These are phyloP conservation scores for Oenanthe javanica DNA, from an alignment of 140 eudicot species.

Conservation along the genomic window DNA sequence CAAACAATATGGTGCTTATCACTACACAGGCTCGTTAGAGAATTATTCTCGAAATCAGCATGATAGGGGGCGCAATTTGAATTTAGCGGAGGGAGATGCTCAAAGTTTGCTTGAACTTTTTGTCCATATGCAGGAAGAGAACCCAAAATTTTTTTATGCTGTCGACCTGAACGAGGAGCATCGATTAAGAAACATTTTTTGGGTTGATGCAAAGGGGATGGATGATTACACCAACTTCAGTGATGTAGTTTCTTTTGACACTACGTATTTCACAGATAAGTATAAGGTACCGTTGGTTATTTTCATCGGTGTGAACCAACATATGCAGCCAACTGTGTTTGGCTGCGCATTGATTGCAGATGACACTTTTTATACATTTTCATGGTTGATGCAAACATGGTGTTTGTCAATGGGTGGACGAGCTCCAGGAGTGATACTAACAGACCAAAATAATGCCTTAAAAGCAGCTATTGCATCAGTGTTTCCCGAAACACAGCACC, in stretches of 20 bases:
- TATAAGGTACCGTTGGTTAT: conserved; percentile 64
- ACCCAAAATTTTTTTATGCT: conserved; percentile 62
- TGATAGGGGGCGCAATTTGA: conserved; percentile 67
- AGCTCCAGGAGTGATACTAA: conserved; percentile 58
- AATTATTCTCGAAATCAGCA: conserved; percentile 49
- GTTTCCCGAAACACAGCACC: conserved; percentile 52
- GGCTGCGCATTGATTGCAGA: conserved; percentile 88
- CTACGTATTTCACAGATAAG: conserved; percentile 52
- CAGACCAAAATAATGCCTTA: conserved; percentile 51
- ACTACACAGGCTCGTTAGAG: conserved; percentile 39
- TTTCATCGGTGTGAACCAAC: conserved; percentile 73
- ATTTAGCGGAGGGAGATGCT: conserved; percentile 63
- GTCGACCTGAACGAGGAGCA: conserved; percentile 83
- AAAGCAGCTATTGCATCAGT: conserved; percentile 55
- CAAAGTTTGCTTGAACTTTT: conserved; percentile 57
- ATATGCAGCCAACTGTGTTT: conserved; percentile 65
- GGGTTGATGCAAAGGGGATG: conserved; percentile 84
- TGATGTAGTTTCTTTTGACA: conserved; percentile 79
- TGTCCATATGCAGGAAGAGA: conserved; percentile 76
- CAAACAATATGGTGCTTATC: conserved; percentile 54
- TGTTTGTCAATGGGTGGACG: conserved; percentile 67
- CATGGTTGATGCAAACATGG: conserved; percentile 79
- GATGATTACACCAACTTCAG: conserved; percentile 60
- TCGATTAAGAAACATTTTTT: conserved; percentile 66
- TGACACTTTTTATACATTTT: conserved; percentile 53